Evolutionary conservation across 148 eudicot species (phyloP), one percentile per base, ranked within the genome.

Genomic region (Diospyros kaki): DNA sequence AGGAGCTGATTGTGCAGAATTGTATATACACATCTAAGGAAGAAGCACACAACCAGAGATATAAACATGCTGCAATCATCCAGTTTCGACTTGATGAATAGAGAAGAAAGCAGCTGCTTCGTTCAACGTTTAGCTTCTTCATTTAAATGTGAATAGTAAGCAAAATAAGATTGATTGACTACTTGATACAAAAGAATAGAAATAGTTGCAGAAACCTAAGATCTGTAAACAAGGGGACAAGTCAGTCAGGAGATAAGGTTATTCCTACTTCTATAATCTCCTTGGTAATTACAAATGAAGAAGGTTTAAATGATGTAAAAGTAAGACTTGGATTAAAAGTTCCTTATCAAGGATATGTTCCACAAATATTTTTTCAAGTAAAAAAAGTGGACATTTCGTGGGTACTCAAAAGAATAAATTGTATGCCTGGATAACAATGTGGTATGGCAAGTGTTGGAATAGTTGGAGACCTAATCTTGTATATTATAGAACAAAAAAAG

Each of bases 1-100:
- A 81, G 73, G 71, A 67, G 71, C 12, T 51, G 75, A 28, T 28
- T 28, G 28, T 28, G 28, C 28, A 28, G 28, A 28, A 28, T 28
- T 28, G 28, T 28, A 28, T 28, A 28, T 28, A 28, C 28, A 28
- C 28, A 28, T 28, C 28, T 28, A 28, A 28, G 28, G 28, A 28
- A 28, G 28, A 28, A 28, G 28, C 28, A 71, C 39, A 13, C 13
- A 42, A 54, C 62, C 40, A 50, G 48, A 58, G 15, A 60, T 62
- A 12, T 13, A 15, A 12, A 64, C 18, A 17, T 61, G 44, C 18
- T 14, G 5, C 4, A 46, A 7, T 2, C 40, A 18, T 18, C 17
- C 52, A 43, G 52, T 15, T 43, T 63, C 15, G 44, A 40, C 48
- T 61, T 12, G 9, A 64, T 1, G 15, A 44, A 56, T 42, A 55